Evolutionary conservation across 306 rosid species (phyloP).

Genomic region (Glycine latifolia): DNA sequence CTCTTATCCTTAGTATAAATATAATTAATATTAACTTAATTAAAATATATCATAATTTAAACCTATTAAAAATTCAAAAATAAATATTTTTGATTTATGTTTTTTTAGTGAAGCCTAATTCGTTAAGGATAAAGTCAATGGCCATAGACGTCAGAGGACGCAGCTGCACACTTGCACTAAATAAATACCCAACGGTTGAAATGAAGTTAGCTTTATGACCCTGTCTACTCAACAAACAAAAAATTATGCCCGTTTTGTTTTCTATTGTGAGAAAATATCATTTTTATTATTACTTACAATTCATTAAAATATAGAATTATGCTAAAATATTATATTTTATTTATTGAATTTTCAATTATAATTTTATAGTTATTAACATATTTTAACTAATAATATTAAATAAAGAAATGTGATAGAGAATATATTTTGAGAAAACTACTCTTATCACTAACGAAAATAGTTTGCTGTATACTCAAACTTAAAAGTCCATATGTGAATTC

Average conservation of each 20-base stretch:
- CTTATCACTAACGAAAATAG: background rate
- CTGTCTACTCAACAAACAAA: background rate
- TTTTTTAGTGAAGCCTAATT: background rate
- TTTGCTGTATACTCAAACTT: background rate
- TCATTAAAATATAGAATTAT: too few relatives aligned
- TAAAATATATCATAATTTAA: background rate
- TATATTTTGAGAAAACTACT: background rate
- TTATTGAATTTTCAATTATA: background rate
- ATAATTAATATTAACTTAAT: background rate
- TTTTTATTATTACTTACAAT: background rate
- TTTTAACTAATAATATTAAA: background rate
- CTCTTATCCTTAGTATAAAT: too few relatives aligned
- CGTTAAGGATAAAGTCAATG: background rate
- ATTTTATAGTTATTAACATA: too few relatives aligned
- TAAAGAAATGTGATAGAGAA: background rate
- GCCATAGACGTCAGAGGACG: background rate
- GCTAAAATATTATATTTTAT: background rate
- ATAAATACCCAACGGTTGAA: constrained; percentile 12
- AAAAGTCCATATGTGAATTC: background rate
- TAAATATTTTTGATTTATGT: background rate
- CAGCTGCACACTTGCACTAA: background rate
- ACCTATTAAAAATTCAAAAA: background rate
- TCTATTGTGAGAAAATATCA: background rate
- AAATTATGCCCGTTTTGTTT: background rate
- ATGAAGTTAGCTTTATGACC: background rate